These are phyloP conservation scores for Alloascoidea africana DNA, from an alignment of 805 yeast species.

Conservation along the genomic window DNA sequence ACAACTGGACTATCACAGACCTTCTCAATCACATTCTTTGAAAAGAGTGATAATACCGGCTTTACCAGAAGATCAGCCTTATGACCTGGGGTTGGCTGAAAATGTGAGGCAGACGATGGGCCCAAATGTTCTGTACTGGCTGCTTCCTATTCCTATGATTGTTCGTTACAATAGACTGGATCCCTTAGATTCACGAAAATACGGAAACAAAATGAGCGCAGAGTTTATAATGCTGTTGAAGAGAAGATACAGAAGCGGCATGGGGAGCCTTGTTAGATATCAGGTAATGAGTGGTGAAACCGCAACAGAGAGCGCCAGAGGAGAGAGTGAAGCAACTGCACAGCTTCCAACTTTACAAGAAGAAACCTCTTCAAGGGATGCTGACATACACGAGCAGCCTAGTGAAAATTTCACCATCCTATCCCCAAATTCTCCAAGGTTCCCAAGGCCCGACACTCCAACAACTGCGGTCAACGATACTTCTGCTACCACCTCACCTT, in stretches of 20 bases:
- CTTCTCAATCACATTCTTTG: too few species aligned
- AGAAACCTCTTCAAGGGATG: too few species aligned
- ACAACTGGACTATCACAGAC: background rate
- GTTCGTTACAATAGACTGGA: background rate
- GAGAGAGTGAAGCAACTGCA: too few species aligned
- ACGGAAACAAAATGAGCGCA: background rate
- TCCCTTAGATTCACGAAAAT: background rate
- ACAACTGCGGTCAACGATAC: conserved; percentile 7
- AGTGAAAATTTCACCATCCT: too few species aligned
- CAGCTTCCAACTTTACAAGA: too few species aligned
- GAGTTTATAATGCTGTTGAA: background rate
- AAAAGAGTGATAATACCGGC: background rate
- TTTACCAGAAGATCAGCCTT: background rate
- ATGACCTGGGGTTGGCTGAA: background rate
- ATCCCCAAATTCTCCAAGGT: too few species aligned
- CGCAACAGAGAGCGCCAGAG: too few species aligned
- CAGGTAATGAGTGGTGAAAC: too few species aligned
- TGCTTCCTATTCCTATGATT: background rate
- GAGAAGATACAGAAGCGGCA: background rate
- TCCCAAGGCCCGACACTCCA: conserved; percentile 2
- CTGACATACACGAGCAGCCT: too few species aligned
- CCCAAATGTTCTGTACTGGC: background rate
- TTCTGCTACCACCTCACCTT: too few species aligned
- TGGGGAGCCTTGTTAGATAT: background rate
- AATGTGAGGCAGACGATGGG: background rate